These are phyloP conservation scores for Aspergillus oerlinghausenensis DNA, from an alignment of 2,329 filamentous ascomycete species.

Conservation along the genomic window DNA sequence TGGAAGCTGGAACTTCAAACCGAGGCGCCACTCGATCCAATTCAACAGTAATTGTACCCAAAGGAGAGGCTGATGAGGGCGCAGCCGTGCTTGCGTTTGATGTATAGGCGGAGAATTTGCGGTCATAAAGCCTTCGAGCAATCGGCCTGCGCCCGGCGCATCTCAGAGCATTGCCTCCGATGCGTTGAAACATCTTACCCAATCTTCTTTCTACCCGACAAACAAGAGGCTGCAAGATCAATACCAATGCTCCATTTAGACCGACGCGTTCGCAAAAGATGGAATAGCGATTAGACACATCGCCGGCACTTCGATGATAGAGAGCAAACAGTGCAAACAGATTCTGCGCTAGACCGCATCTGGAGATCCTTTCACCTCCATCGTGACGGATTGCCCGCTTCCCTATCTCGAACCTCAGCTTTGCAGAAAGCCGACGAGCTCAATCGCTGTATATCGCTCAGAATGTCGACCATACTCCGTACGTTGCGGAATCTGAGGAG, in stretches of 20 bases:
- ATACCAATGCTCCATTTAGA: background rate
- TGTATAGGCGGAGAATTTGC: slow-evolving; percentile 36
- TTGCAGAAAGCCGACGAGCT: slow-evolving; percentile 6
- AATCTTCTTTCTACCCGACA: no score
- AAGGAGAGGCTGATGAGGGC: slow-evolving; percentile 37
- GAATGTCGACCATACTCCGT: slow-evolving; percentile 87
- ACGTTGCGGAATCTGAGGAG: slow-evolving; percentile 82
- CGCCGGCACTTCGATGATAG: background rate
- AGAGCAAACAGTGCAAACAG: slow-evolving; percentile 36
- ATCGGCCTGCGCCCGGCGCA: slow-evolving; percentile 29
- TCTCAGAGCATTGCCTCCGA: slow-evolving; percentile 35
- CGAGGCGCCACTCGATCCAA: slow-evolving; percentile 86
- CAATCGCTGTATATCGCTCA: slow-evolving; percentile 30
- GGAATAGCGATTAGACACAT: background rate
- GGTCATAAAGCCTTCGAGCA: slow-evolving; percentile 27
- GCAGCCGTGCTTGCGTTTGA: slow-evolving; percentile 19
- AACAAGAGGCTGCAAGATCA: background rate
- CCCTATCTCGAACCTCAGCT: slow-evolving; percentile 9
- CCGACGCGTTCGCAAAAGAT: background rate
- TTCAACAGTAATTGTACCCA: slow-evolving; percentile 64
- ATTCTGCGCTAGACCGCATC: slow-evolving; percentile 21
- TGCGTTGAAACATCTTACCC: slow-evolving; percentile 35
- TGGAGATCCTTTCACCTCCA: slow-evolving; percentile 17
- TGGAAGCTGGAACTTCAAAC: slow-evolving; percentile 76
- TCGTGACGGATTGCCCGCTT: slow-evolving; percentile 15